Conservation (phyloP, 2,329 filamentous ascomycete genomes). For the Whalleya microplaca region DNA sequence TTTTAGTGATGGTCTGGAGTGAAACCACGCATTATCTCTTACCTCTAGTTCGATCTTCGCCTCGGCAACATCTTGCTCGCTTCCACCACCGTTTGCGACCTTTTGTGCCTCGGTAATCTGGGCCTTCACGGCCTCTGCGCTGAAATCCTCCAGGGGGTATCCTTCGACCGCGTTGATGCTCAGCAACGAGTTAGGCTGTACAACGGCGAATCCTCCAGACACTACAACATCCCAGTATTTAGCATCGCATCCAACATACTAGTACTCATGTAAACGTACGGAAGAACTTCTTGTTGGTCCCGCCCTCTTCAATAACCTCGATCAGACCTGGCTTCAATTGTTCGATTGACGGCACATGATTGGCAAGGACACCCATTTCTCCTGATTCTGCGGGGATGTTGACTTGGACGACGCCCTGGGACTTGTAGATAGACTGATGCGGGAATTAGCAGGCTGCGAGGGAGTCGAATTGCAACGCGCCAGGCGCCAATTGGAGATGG, state of each 20-base stretch:
- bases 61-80: slow-evolving; percentile 97
- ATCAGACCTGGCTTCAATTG: slow-evolving; percentile 96
- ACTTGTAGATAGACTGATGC: slow-evolving; percentile 72
- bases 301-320: slow-evolving; percentile 92
- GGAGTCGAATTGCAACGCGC: slow-evolving; percentile 27
- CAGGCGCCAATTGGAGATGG: slow-evolving; percentile 10
- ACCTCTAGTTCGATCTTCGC: slow-evolving; percentile 99
- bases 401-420: slow-evolving; percentile 82
- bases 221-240: slow-evolving; percentile 56
- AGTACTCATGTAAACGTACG: slow-evolving; percentile 62
- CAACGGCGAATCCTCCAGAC: slow-evolving; percentile 93
- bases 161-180: slow-evolving; percentile 99
- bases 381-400: slow-evolving; percentile 98
- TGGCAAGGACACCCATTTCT: slow-evolving; percentile 99
- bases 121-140: slow-evolving; percentile 81
- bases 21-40: slow-evolving; percentile 32
- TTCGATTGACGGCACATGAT: slow-evolving; percentile 98
- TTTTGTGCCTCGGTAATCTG: slow-evolving; percentile 97
- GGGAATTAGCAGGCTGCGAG: slow-evolving; percentile 50
- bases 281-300: slow-evolving; percentile 95
- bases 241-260: slow-evolving; percentile 17
- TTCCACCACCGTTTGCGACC: slow-evolving; percentile 86
- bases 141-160: slow-evolving; percentile 94
- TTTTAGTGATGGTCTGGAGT: slow-evolving; percentile 41
- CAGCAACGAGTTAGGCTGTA: slow-evolving; percentile 91